Evolutionary conservation across 495 filamentous ascomycete species (phyloP).

Genomic region (Margaritispora aquatica): DNA sequence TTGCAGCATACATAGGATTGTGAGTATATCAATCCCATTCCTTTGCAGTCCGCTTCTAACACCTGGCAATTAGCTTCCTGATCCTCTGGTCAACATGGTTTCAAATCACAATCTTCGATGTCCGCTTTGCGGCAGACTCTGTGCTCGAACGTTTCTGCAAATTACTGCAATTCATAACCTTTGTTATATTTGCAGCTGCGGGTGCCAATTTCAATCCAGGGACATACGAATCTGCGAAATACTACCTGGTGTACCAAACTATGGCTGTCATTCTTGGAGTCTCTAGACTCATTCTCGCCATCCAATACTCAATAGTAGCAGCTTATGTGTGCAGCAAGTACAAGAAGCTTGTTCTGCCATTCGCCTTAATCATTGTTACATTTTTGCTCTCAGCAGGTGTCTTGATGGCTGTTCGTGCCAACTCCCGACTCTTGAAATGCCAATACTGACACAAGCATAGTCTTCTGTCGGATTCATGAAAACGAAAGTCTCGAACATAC

Average conservation of each 20-base stretch:
- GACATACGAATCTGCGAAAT: conserved; percentile 9
- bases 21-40: too few species aligned
- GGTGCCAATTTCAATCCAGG: conserved; percentile 45
- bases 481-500: conserved; percentile 2
- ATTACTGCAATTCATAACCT: conserved; percentile 52
- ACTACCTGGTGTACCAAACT: conserved; percentile 29
- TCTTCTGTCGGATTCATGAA: conserved; percentile 22
- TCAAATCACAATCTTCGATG: conserved; percentile 60
- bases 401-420: neutral
- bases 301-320: conserved; percentile 4
- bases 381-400: conserved; percentile 31
- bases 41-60: neutral
- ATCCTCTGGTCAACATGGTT: conserved; percentile 71
- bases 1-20: conserved; percentile 14
- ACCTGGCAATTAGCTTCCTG: conserved; percentile 28
- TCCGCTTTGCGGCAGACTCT: conserved; percentile 61
- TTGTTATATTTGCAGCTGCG: conserved; percentile 58
- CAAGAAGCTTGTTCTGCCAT: conserved; percentile 25
- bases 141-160: conserved; percentile 61
- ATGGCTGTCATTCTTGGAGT: neutral
- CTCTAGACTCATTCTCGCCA: neutral
- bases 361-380: conserved; percentile 39
- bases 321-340: conserved; percentile 18
- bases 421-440: neutral
- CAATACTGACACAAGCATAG: neutral